Percentiles rank a stretch among this genome's conserved stretches.
Evolutionary conservation across 495 filamentous ascomycete species (phyloP).

Genomic region (Aspergillus avenaceus): DNA sequence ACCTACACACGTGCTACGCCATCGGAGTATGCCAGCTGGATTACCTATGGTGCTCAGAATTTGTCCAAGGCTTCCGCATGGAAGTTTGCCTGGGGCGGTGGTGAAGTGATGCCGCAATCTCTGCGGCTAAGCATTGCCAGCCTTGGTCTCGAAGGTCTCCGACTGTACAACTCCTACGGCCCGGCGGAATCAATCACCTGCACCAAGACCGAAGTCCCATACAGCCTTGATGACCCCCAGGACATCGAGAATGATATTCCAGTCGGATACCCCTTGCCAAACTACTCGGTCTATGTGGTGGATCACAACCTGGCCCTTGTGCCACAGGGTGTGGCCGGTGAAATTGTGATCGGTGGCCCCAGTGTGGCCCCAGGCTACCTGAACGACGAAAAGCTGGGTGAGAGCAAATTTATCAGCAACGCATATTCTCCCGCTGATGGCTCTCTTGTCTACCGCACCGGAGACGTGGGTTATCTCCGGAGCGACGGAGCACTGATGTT

Average conservation of each 20-base stretch:
- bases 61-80: conserved; percentile 12
- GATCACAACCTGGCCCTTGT: conserved; percentile 33
- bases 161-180: conserved; percentile 1
- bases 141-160: conserved; percentile 1
- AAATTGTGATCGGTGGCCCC: conserved; percentile 40
- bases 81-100: conserved; percentile 20
- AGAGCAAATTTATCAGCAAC: conserved; percentile 31
- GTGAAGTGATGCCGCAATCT: conserved; percentile 17
- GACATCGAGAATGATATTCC: conserved; percentile 11
- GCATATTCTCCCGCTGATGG: conserved; percentile 20
- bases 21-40: conserved; percentile 33
- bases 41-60: conserved; percentile 18
- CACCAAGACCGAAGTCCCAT: not conserved
- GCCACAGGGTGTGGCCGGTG: conserved; percentile 35
- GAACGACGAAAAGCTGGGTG: conserved; percentile 23
- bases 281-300: conserved; percentile 39
- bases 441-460: conserved; percentile 34
- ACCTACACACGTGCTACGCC: conserved; percentile 36
- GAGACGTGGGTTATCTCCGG: conserved; percentile 31
- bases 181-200: conserved; percentile 1
- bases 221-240: not conserved
- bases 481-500: conserved; percentile 36
- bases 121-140: conserved; percentile 8
- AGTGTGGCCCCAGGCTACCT: conserved; percentile 39
- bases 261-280: conserved; percentile 29